These are phyloP conservation scores for Floccularia luteovirens DNA, from an alignment of 768 basidiomycete genomes.

Conservation along the genomic window DNA sequence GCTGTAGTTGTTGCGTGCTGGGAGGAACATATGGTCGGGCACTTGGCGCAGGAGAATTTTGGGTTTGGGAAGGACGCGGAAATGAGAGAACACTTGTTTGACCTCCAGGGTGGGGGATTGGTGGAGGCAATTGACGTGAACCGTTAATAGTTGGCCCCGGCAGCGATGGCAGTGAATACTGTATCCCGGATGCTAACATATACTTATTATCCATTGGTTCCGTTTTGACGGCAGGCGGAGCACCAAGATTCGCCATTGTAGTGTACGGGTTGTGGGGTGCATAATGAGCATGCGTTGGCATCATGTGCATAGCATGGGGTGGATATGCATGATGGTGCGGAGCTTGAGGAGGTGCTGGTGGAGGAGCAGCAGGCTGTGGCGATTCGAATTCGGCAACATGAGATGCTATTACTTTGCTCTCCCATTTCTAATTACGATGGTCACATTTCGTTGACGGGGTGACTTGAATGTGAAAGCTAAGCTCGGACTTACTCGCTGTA, in stretches of 20 bases:
- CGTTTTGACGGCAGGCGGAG: constrained; percentile 53
- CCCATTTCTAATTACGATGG: constrained; percentile 74
- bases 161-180: constrained; percentile 54
- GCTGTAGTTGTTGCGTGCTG: constrained; percentile 8
- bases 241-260: constrained; percentile 27
- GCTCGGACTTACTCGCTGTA: constrained; percentile 71
- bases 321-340: constrained; percentile 46
- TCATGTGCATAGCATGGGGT: constrained; percentile 58
- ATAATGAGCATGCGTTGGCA: constrained; percentile 58
- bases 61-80: constrained; percentile 24
- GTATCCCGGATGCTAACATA: constrained; percentile 40
- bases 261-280: constrained; percentile 45
- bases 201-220: constrained; percentile 70
- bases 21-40: constrained; percentile 15
- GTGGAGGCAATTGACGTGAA: constrained; percentile 32
- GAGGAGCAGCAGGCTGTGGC: constrained; percentile 24
- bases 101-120: constrained; percentile 41
- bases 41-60: constrained; percentile 12
- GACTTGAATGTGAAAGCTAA: constrained; percentile 7
- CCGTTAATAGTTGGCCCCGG: constrained; percentile 60
- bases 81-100: constrained; percentile 56
- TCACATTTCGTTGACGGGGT: constrained; percentile 7
- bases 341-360: constrained; percentile 34
- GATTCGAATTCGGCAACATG: constrained; percentile 91
- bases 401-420: constrained; percentile 87